These are phyloP conservation scores for Mycena vitilis DNA, from an alignment of 768 basidiomycete genomes.

Conservation along the genomic window DNA sequence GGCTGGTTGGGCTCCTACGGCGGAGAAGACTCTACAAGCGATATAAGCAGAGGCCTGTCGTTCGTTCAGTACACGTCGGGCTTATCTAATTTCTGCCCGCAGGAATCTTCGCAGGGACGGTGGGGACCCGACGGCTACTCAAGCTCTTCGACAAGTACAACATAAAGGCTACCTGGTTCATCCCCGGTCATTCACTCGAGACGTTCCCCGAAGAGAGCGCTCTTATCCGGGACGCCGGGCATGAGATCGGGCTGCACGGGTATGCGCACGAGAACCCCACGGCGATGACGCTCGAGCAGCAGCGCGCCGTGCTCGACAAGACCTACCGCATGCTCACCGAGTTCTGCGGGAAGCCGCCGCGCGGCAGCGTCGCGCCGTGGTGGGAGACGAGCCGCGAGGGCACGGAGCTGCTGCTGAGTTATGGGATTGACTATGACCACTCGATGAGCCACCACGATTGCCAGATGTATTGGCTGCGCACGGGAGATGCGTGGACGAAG, in stretches of 20 bases:
- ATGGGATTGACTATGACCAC: conserved; percentile 80
- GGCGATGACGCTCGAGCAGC: conserved; percentile 71
- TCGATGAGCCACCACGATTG: conserved; percentile 52
- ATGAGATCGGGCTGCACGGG: conserved; percentile 65
- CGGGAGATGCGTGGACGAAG: conserved; percentile 78
- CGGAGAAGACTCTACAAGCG: conserved; percentile 76
- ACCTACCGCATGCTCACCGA: conserved; percentile 73
- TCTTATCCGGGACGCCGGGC: conserved; percentile 76
- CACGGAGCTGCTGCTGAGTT: conserved; percentile 70
- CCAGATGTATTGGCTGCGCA: conserved; percentile 75
- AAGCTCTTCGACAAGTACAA: conserved; percentile 79
- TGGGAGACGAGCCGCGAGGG: conserved; percentile 83
- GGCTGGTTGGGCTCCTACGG: conserved; percentile 82
- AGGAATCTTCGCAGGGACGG: conserved; percentile 83
- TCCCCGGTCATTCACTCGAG: conserved; percentile 80
- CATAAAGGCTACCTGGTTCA: conserved; percentile 81
- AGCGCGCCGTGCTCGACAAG: conserved; percentile 76
- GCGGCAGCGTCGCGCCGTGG: conserved; percentile 80
- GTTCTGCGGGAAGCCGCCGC: conserved; percentile 69
- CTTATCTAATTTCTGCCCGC: conserved; percentile 9
- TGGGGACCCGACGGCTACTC: conserved; percentile 74
- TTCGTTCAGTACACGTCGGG: neutral
- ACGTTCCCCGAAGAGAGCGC: conserved; percentile 80
- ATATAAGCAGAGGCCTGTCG: conserved; percentile 65
- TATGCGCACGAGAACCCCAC: conserved; percentile 59